A percentile compares a stretch with the other conserved stretches of the same genome.
Conservation (phyloP, 179 eudicot genomes). For the Pouteria campechiana region DNA sequence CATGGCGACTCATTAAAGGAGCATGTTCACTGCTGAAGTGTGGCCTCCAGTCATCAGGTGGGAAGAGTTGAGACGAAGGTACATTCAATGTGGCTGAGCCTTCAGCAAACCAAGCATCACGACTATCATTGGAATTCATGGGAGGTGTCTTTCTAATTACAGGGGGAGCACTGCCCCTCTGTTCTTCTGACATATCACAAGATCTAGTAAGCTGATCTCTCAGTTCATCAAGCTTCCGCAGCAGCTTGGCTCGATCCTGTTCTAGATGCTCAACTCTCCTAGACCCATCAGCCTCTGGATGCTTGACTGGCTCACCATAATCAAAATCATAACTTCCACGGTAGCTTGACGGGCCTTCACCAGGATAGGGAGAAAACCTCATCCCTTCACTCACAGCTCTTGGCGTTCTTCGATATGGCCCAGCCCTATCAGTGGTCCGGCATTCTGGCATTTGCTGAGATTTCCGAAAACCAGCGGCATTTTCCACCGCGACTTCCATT, state of each 20-base stretch:
- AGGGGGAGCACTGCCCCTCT: conserved; percentile 6
- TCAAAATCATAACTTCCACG: conserved; percentile 11
- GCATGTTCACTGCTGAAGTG: conserved; percentile 8
- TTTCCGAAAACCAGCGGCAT: conserved; percentile 14
- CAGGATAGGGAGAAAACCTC: conserved; percentile 18
- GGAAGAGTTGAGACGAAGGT: conserved; percentile 15
- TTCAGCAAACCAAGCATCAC: conserved; percentile 19
- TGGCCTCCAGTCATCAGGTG: too few relatives aligned
- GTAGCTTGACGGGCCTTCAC: conserved; percentile 37
- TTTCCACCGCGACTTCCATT: conserved; percentile 14
- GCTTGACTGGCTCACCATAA: conserved; percentile 27
- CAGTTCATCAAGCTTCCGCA: conserved; percentile 45
- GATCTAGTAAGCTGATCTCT: conserved; percentile 37
- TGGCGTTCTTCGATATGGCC: too few relatives aligned
- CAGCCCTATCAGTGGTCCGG: conserved; percentile 11
- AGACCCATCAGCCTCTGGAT: conserved; percentile 21
- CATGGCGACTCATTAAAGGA: conserved; percentile 6
- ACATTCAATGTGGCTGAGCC: conserved; percentile 10
- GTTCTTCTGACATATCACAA: conserved; percentile 19
- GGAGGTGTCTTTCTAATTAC: background rate
- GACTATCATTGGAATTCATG: conserved; percentile 3
- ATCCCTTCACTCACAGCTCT: too few relatives aligned
- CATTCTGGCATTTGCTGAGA: conserved; percentile 18
- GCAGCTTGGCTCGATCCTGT: conserved; percentile 51
- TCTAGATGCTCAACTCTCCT: conserved; percentile 30